Evolutionary conservation across 306 rosid species (phyloP), one percentile per base, ranked within the genome.

Genomic region (Trifolium fragiferum): DNA sequence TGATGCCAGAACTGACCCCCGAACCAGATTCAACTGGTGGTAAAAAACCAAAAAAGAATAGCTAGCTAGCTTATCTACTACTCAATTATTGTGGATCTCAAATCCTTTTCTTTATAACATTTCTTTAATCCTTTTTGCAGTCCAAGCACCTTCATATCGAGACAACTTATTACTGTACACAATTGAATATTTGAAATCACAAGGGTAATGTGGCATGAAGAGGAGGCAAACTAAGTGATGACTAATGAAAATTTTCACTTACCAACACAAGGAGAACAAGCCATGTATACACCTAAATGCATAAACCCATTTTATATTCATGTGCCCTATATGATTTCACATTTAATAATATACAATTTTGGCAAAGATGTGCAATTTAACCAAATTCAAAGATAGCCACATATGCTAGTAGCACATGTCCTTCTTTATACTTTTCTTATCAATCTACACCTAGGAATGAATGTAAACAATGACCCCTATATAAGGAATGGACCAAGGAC

Each of bases 171-270:
- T 74, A 44, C 3, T 27, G 32, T 13, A 30, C 35, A 43, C 51
- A 43, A 50, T 64, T 59, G 58, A 43, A 51, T 40, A 64, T 55
- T 33, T 32, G 19, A 57, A 62, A 44, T 55, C 2, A 49, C 19
- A 46, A 72, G 41, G 79, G 44, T 76, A 79, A 76, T 76, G 89
- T 82, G 87, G 85, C 85, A 70, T 6, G 14, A 54, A 76, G 25
- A 55, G 85, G 85, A 82, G 76, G 82, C 87, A 84, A 62, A 43
- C 59, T 63, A 14, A 64, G 76, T 63, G 79, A 73, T 82, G 87
- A 73, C 84, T 76, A 50, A 50, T 77, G 37, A 57, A n/a, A 27
- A 23, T 58, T 70, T 60, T 12, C 63, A 68, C 20, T 82, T 83
- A 66, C 74, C 66, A 59, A 43, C 27, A 46, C 72, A 54, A 7